Conservation (phyloP, 257 asterid genomes). For the Scutellaria barbata region DNA sequence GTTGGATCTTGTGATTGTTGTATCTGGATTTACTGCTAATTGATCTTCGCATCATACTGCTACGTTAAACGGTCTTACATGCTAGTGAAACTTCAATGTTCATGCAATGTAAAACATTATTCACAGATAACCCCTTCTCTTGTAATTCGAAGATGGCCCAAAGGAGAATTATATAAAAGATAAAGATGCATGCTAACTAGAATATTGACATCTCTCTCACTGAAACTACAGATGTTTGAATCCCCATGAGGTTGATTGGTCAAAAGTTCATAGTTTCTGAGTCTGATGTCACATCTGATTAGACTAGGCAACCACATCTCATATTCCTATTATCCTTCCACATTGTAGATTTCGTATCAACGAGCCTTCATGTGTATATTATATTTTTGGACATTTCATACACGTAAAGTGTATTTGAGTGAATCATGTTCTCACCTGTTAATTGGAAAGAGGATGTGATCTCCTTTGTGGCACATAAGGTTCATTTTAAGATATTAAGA, state of each 20-base stretch:
- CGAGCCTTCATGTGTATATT: neutral
- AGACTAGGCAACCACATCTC: neutral
- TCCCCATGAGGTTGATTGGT: neutral
- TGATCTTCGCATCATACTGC: neutral
- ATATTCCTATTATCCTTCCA: neutral
- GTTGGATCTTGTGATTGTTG: neutral
- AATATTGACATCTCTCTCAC: neutral
- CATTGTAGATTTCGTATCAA: neutral
- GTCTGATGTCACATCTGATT: conserved; percentile 3
- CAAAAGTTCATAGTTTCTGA: neutral
- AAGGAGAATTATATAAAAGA: neutral
- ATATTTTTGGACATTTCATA: neutral
- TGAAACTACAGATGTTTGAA: neutral
- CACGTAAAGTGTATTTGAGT: neutral
- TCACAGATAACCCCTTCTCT: no score
- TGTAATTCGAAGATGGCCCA: neutral
- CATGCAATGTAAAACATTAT: neutral
- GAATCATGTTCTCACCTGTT: conserved; percentile 10
- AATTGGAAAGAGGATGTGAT: neutral
- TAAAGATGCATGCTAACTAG: neutral
- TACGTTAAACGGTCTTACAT: neutral
- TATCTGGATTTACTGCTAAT: neutral
- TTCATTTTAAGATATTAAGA: neutral
- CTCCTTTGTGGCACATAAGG: neutral
- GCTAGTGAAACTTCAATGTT: neutral